Evolutionary conservation across 1,284 basidiomycete species (phyloP).

Genomic region (Moesziomyces parantarcticus): DNA sequence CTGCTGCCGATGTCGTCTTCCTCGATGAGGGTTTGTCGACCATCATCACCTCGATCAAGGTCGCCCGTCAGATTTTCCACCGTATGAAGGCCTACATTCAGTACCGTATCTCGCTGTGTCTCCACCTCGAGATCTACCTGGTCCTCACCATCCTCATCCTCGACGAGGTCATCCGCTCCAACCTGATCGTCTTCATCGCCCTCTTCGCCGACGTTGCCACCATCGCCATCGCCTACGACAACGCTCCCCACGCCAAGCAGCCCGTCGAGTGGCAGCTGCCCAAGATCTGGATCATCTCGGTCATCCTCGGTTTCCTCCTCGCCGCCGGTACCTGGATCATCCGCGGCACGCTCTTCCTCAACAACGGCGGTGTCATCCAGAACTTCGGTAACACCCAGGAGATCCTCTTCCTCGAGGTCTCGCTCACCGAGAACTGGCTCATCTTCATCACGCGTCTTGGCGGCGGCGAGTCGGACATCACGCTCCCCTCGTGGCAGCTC

Average conservation of each 20-base stretch:
- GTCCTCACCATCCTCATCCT: slow-evolving; percentile 71
- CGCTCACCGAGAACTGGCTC: slow-evolving; percentile 73
- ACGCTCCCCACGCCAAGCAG: slow-evolving; percentile 71
- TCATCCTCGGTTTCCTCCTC: slow-evolving; percentile 70
- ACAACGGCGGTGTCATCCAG: slow-evolving; percentile 71
- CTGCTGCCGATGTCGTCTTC: slow-evolving; percentile 73
- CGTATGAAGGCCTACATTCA: slow-evolving; percentile 73
- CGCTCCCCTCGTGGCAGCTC: slow-evolving; percentile 71
- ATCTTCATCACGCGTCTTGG: slow-evolving; percentile 71
- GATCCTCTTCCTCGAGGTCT: slow-evolving; percentile 73
- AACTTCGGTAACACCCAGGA: slow-evolving; percentile 73
- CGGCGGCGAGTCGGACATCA: slow-evolving; percentile 67
- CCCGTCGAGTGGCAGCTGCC: slow-evolving; percentile 75
- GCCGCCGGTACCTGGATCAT: slow-evolving; percentile 73
- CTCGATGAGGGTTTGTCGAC: slow-evolving; percentile 71
- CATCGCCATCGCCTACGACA: slow-evolving; percentile 73
- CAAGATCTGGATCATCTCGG: slow-evolving; percentile 73
- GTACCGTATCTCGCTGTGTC: slow-evolving; percentile 70
- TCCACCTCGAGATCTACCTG: slow-evolving; percentile 74
- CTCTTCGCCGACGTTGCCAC: slow-evolving; percentile 73
- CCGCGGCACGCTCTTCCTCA: slow-evolving; percentile 72
- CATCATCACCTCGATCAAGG: slow-evolving; percentile 74
- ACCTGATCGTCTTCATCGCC: slow-evolving; percentile 74
- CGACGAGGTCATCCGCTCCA: slow-evolving; percentile 73
- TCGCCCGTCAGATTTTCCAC: slow-evolving; percentile 74